Percentiles rank a stretch among this genome's conserved stretches.
Evolutionary conservation across 345 rosid genomes (phyloP).

Genomic region (Gossypium bickii): DNA sequence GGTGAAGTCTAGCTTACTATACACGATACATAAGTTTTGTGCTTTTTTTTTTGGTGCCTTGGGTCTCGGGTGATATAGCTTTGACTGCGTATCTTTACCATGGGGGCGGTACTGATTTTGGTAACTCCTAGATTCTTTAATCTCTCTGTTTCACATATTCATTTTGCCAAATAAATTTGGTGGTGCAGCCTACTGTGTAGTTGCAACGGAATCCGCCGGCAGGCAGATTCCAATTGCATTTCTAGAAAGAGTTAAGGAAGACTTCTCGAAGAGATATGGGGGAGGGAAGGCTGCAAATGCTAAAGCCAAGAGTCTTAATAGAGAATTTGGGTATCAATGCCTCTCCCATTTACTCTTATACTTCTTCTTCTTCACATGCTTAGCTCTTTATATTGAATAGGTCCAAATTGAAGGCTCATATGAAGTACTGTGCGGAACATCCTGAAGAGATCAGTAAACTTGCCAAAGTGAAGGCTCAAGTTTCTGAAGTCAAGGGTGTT

Average conservation of each 20-base stretch:
- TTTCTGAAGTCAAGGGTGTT: slow-evolving; percentile 96
- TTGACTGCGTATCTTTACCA: background rate
- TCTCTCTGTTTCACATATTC: background rate
- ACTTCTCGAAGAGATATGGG: slow-evolving; percentile 78
- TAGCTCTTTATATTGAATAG: slow-evolving; percentile 32
- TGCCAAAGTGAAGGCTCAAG: slow-evolving; percentile 98
- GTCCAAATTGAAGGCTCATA: slow-evolving; percentile 84
- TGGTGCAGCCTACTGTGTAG: slow-evolving; percentile 85
- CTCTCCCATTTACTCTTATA: background rate
- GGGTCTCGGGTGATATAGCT: background rate
- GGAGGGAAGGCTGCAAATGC: slow-evolving; percentile 91
- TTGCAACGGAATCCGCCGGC: slow-evolving; percentile 87
- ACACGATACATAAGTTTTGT: too few relatives aligned
- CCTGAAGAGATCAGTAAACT: slow-evolving; percentile 97
- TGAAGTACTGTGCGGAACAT: slow-evolving; percentile 92
- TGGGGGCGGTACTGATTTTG: background rate
- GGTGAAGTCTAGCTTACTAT: too few relatives aligned
- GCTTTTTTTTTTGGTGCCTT: too few relatives aligned
- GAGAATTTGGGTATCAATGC: slow-evolving; percentile 59
- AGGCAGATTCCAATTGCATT: slow-evolving; percentile 87
- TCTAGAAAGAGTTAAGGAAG: slow-evolving; percentile 86
- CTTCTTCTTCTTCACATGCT: background rate
- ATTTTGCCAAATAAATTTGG: slow-evolving; percentile 13
- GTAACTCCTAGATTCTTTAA: background rate
- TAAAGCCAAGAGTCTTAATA: slow-evolving; percentile 64